These are phyloP conservation scores for Aeschynomene evenia DNA, from an alignment of 306 rosid species.

Conservation along the genomic window DNA sequence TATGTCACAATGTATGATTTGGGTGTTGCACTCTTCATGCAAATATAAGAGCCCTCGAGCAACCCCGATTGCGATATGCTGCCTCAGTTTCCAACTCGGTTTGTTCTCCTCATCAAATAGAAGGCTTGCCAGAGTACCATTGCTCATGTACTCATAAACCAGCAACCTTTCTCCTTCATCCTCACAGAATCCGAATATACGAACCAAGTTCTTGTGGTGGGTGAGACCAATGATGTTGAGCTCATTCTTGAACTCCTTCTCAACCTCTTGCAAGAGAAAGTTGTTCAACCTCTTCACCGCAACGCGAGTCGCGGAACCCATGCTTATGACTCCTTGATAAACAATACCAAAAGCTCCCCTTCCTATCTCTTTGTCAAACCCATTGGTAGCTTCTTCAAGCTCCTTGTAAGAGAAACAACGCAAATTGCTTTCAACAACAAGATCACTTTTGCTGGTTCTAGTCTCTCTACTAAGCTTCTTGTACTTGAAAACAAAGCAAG, in stretches of 20 bases:
- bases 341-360: constrained; percentile 41
- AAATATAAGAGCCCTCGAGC: constrained; percentile 40
- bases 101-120: constrained; percentile 23
- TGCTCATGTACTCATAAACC: constrained; percentile 45
- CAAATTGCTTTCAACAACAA: constrained; percentile 24
- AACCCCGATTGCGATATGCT: constrained; percentile 30
- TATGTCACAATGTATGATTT: constrained; percentile 48
- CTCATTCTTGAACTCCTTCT: constrained; percentile 50
- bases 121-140: constrained; percentile 40
- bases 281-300: constrained; percentile 50
- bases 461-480: background rate
- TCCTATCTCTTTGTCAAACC: constrained; percentile 34
- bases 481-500: background rate
- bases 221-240: constrained; percentile 38
- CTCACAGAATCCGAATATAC: constrained; percentile 39
- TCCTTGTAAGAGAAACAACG: constrained; percentile 38
- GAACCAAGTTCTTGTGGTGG: constrained; percentile 45
- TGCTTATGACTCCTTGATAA: constrained; percentile 35
- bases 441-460: background rate
- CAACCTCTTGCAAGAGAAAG: constrained; percentile 31
- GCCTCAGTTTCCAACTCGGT: constrained; percentile 41
- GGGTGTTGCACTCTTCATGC: constrained; percentile 41
- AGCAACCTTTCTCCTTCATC: constrained; percentile 27
- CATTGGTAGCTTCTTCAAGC: constrained; percentile 41
- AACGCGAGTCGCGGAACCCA: constrained; percentile 15